Percentiles rank a stretch among this genome's conserved stretches.
phyloP scores from a whole-genome alignment of 305 asterid species.

The Fraxinus paxiana region DNA sequence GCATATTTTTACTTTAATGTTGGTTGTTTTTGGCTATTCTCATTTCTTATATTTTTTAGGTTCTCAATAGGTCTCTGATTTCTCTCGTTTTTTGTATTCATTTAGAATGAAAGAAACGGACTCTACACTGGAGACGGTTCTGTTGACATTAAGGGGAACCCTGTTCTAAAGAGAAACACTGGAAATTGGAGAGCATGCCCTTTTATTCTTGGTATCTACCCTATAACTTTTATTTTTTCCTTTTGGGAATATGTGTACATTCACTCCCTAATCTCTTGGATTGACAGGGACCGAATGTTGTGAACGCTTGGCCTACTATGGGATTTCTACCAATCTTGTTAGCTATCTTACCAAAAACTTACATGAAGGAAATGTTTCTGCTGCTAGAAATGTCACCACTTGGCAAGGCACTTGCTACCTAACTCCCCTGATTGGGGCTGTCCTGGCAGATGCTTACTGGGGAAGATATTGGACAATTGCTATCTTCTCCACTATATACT shows the following conservation, averaged over 20 bases:
- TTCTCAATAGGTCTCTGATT: not conserved
- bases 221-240: not conserved
- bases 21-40: not conserved
- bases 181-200: conserved; percentile 98
- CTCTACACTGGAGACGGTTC: conserved; percentile 86
- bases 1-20: not conserved
- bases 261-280: conserved; percentile 20
- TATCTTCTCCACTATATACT: conserved; percentile 80
- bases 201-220: conserved; percentile 69
- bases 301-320: conserved; percentile 93
- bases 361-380: conserved; percentile 86
- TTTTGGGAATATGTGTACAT: not conserved
- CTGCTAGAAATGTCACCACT: conserved; percentile 91
- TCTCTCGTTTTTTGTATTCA: conserved; percentile 8
- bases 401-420: conserved; percentile 98
- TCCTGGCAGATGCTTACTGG: conserved; percentile 94
- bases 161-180: conserved; percentile 74
- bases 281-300: conserved; percentile 89
- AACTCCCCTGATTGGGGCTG: conserved; percentile 89
- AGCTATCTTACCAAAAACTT: conserved; percentile 78
- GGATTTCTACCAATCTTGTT: conserved; percentile 87
- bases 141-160: conserved; percentile 85
- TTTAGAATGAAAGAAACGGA: conserved; percentile 44
- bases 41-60: not conserved
- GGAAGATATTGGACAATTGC: conserved; percentile 99